These are phyloP conservation scores for Nyssa sinensis DNA, from an alignment of 148 eudicot genomes.

Conservation along the genomic window DNA sequence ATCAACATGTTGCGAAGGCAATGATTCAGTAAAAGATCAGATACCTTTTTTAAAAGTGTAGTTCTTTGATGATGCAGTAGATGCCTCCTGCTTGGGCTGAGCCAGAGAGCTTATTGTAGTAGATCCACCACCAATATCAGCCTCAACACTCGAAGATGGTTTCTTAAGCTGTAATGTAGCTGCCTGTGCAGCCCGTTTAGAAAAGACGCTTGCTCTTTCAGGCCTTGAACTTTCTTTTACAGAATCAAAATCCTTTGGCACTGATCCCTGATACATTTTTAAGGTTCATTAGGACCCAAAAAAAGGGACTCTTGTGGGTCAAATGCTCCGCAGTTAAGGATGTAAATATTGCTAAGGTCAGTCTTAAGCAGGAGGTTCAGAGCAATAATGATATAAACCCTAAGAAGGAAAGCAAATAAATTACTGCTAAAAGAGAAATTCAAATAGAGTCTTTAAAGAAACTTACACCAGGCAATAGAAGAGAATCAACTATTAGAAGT, in stretches of 20 bases:
- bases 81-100: constrained; percentile 59
- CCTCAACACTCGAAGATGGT: constrained; percentile 68
- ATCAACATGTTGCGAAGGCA: neutral
- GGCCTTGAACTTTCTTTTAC: constrained; percentile 50
- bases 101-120: constrained; percentile 47
- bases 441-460: neutral
- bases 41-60: constrained; percentile 66
- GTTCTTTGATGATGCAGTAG: constrained; percentile 69
- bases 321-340: neutral
- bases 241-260: constrained; percentile 48
- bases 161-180: constrained; percentile 53
- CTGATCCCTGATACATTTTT: constrained; percentile 41
- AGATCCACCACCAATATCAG: constrained; percentile 63
- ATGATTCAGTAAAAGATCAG: neutral
- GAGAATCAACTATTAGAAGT: constrained; percentile 63
- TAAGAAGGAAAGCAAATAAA: neutral
- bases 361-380: neutral
- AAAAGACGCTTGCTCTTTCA: constrained; percentile 47
- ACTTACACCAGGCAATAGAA: constrained; percentile 69
- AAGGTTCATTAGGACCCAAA: neutral
- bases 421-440: neutral
- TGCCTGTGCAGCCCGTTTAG: constrained; percentile 45
- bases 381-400: neutral
- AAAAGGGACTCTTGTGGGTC: neutral
- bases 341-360: neutral